Base-by-base conservation (phyloP, 768 basidiomycete species). In the Russula dissimulans region DNA sequence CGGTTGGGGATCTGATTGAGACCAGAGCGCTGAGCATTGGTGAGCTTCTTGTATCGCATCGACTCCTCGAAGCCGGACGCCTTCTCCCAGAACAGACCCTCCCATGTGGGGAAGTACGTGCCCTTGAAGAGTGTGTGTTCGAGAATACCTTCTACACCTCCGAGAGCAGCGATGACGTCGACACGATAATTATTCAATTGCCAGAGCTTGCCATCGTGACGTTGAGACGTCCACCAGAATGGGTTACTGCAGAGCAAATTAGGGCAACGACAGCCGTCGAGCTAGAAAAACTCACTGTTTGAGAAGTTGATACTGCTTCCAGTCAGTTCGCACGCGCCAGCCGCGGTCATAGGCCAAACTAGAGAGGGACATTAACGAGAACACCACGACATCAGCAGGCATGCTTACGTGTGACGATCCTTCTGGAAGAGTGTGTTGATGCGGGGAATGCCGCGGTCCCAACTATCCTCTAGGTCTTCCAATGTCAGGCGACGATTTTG, bases 371-470 rank as follows among this genome's bases (percentile, higher is more conserved):
- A 44, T 63, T 47, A 61, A 44, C 3, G 31, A 34, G 12, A 5
- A 12, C 26, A 34, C 63, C 17, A 60, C 22, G 14, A 44, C 5
- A 64, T 41, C 10, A 62, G 18, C 36, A 56, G 12, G 46, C 52
- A 34, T 55, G 75, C 82, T 68, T 68, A 88, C 78, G 94, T 97
- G 65, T 95, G 94, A 15, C 93, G 84, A 69, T 97, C 95, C 77
- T 95, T 97, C 77, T 98, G 95, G 89, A 97, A 99, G 48, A 99
- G 76, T 0, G 95, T 98, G 75, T 97, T 97, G 78, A 99, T 98
- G 67, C 97, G 86, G 56, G 95, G 95, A 70, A 97, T 97, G 75
- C 95, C 94, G 65, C 95, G 87, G 74, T 97, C 95, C 95, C 95
- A 98, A 68, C 89, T 92, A 69, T 99, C 95, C 71, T 98, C 97